Percentiles rank a stretch among this genome's conserved stretches.
phyloP scores from a whole-genome alignment of 2,329 filamentous ascomycete genomes.

The Ambrosiella cleistominuta region DNA sequence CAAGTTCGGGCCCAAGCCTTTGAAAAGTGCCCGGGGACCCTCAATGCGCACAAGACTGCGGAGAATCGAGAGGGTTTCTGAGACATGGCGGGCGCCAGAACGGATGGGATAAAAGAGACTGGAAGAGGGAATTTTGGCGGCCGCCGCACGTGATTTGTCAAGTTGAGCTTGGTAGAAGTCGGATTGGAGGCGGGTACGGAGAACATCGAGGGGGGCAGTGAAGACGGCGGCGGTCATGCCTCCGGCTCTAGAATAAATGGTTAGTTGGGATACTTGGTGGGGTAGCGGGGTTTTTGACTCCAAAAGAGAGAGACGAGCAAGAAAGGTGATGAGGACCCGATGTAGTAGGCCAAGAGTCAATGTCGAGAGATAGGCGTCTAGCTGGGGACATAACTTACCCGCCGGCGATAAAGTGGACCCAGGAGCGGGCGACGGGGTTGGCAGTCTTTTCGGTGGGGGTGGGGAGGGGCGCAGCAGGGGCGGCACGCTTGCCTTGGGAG shows the following conservation, averaged over 20 bases:
- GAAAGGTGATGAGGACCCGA: too few species aligned
- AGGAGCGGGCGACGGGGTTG: slow-evolving; percentile 46
- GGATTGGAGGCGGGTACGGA: slow-evolving; percentile 84
- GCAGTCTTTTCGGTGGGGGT: slow-evolving; percentile 23
- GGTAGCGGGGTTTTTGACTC: neutral
- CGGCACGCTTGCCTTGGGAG: slow-evolving; percentile 21
- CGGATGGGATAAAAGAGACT: slow-evolving; percentile 40
- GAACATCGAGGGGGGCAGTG: slow-evolving; percentile 84
- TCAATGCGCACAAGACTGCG: slow-evolving; percentile 63
- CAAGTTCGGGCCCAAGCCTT: slow-evolving; percentile 79
- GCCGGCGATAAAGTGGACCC: slow-evolving; percentile 83
- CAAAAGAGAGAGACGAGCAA: too few species aligned
- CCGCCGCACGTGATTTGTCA: slow-evolving; percentile 44
- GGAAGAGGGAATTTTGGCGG: slow-evolving; percentile 24
- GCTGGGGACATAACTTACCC: slow-evolving; percentile 38
- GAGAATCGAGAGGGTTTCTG: slow-evolving; percentile 75
- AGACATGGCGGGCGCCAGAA: slow-evolving; percentile 54
- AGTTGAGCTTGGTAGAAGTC: slow-evolving; percentile 81
- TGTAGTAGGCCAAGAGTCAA: neutral
- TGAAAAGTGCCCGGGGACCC: slow-evolving; percentile 77
- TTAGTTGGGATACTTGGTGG: neutral
- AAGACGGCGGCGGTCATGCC: slow-evolving; percentile 84
- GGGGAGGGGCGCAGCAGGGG: neutral
- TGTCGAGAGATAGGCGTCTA: neutral
- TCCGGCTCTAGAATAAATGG: slow-evolving; percentile 41